These are phyloP conservation scores for Nematodospora anomalae DNA, from an alignment of 1,139 yeast species.

Conservation along the genomic window DNA sequence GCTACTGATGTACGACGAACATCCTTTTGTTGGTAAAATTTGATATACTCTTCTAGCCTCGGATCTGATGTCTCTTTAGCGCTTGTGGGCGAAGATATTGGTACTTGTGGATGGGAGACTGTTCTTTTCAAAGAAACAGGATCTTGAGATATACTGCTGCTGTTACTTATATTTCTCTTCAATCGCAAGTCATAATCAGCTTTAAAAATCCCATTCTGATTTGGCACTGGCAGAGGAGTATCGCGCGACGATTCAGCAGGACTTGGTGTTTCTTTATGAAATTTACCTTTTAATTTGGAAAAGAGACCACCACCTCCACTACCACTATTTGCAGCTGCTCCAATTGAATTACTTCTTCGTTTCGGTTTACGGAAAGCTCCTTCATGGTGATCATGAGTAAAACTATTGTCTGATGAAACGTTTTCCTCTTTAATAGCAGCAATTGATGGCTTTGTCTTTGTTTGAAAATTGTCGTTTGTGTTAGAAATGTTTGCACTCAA, in stretches of 20 bases:
- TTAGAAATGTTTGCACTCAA: constrained; percentile 35
- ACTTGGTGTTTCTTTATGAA: constrained; percentile 21
- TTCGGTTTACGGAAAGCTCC: constrained; percentile 4
- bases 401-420: constrained; percentile 8
- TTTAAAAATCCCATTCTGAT: constrained; percentile 10
- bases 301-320: constrained; percentile 31
- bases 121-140: constrained; percentile 1
- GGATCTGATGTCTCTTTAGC: constrained; percentile 39
- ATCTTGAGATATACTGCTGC: constrained; percentile 3
- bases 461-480: constrained; percentile 29
- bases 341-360: constrained; percentile 21
- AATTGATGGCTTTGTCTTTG: constrained; percentile 39
- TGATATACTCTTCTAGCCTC: constrained; percentile 56
- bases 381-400: constrained; percentile 4
- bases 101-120: constrained; percentile 13
- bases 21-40: constrained; percentile 45
- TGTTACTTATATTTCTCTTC: constrained; percentile 4
- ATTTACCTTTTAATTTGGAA: constrained; percentile 38
- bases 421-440: constrained; percentile 36
- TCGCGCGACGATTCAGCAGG: constrained; percentile 1
- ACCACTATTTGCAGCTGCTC: constrained; percentile 16
- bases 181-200: constrained; percentile 12
- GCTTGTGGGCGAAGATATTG: constrained; percentile 20
- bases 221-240: constrained; percentile 5
- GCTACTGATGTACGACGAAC: constrained; percentile 20